Evolutionary conservation across 305 asterid species (phyloP).

Genomic region (Euphrasia arctica): DNA sequence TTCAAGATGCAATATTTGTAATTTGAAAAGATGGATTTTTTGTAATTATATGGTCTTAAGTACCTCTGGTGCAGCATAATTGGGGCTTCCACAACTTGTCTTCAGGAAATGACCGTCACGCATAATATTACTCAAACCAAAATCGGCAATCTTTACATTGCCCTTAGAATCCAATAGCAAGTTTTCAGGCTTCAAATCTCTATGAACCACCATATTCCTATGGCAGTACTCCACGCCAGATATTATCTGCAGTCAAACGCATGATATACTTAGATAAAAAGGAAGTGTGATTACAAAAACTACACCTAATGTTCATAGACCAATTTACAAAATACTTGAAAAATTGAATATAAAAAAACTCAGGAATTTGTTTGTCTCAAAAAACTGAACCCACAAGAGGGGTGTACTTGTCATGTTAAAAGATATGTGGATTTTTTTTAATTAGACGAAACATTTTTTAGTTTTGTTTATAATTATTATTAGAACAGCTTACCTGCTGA

Average conservation of each 20-base stretch:
- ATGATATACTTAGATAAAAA: not conserved
- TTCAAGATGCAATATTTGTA: too few species aligned
- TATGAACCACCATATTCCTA: constrained; percentile 95
- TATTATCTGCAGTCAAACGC: constrained; percentile 61
- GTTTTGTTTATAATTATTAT: not conserved
- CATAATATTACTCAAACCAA: constrained; percentile 89
- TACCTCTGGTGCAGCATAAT: constrained; percentile 96
- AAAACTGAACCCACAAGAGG: not conserved
- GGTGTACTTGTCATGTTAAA: not conserved
- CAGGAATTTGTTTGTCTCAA: not conserved
- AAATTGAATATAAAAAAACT: not conserved
- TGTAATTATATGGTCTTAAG: constrained; percentile 14
- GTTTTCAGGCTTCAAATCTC: constrained; percentile 96
- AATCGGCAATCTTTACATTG: constrained; percentile 91
- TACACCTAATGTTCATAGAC: not conserved
- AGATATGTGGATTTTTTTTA: not conserved
- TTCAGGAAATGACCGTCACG: constrained; percentile 94
- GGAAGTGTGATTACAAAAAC: not conserved
- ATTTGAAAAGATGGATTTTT: not conserved
- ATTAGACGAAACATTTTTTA: not conserved
- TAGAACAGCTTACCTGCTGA: constrained; percentile 51
- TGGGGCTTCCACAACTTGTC: constrained; percentile 97
- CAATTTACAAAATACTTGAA: not conserved
- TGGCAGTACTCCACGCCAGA: constrained; percentile 99
- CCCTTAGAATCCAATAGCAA: constrained; percentile 82